Evolutionary conservation across 2,329 filamentous ascomycete species (phyloP).

Genomic region (Alternaria infectoria): DNA sequence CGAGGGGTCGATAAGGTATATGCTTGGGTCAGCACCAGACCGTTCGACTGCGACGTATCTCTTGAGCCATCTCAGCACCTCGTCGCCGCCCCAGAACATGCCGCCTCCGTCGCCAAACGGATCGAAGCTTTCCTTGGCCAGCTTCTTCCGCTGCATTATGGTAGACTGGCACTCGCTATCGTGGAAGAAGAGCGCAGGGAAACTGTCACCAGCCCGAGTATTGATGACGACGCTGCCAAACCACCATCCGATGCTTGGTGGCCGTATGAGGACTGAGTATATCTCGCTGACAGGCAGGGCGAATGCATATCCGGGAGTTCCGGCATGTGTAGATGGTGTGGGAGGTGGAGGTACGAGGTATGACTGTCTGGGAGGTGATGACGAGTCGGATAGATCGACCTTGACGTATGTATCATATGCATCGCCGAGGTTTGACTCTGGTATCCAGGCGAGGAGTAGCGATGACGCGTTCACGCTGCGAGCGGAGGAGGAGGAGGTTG

Average conservation of each 20-base stretch:
- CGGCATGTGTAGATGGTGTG: slow-evolving; percentile 76
- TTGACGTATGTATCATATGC: slow-evolving; percentile 89
- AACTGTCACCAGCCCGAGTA: slow-evolving; percentile 85
- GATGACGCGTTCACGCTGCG: slow-evolving; percentile 65
- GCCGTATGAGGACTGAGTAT: slow-evolving; percentile 87
- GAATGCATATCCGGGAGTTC: slow-evolving; percentile 83
- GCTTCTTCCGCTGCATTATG: slow-evolving; percentile 88
- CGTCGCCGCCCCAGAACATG: slow-evolving; percentile 98
- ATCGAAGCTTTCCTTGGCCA: slow-evolving; percentile 83
- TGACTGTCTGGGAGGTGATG: slow-evolving; percentile 81
- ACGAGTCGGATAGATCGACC: slow-evolving; percentile 84
- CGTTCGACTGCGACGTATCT: slow-evolving; percentile 83
- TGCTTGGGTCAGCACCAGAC: slow-evolving; percentile 83
- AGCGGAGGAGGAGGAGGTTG: slow-evolving; percentile 52
- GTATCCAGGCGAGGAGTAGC: slow-evolving; percentile 89
- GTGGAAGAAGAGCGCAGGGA: slow-evolving; percentile 96
- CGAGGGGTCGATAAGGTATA: slow-evolving; percentile 88
- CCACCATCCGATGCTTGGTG: slow-evolving; percentile 97
- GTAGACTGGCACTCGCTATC: slow-evolving; percentile 96
- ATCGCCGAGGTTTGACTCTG: slow-evolving; percentile 86
- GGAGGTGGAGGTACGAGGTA: slow-evolving; percentile 92
- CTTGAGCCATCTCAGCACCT: slow-evolving; percentile 89
- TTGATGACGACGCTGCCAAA: slow-evolving; percentile 96
- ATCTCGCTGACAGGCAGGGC: slow-evolving; percentile 88
- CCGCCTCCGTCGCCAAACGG: slow-evolving; percentile 84